Evolutionary conservation across 371 early-diverging fungal genomes (phyloP).

Genomic region (Haplosporangium sp.): DNA sequence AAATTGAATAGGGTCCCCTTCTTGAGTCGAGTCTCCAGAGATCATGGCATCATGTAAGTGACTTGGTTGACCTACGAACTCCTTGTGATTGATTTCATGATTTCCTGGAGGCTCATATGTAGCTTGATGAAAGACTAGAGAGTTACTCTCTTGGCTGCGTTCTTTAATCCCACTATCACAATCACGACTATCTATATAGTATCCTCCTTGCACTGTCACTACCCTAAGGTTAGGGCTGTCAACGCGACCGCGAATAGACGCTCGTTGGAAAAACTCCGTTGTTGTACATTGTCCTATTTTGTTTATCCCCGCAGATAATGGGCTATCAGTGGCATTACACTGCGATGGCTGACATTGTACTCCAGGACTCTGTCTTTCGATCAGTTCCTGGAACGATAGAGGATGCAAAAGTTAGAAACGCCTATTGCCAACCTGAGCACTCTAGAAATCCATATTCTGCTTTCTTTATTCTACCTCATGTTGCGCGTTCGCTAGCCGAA

Average conservation of each 20-base stretch:
- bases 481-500: too few species aligned
- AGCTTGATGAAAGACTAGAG: background rate
- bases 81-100: background rate
- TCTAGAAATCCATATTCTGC: background rate
- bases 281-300: background rate
- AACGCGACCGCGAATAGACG: background rate
- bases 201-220: slow-evolving; percentile 4
- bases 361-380: background rate
- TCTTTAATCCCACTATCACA: background rate
- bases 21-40: background rate
- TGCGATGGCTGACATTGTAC: background rate
- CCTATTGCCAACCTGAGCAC: too few species aligned
- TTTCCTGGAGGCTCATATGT: background rate
- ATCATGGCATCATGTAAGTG: background rate
- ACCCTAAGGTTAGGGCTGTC: background rate
- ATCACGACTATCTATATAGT: background rate
- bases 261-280: background rate
- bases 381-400: background rate
- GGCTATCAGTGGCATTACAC: background rate
- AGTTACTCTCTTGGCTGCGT: background rate
- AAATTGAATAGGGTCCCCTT: background rate
- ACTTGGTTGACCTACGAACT: background rate
- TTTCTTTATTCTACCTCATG: background rate
- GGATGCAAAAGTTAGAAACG: background rate
- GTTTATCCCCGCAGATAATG: background rate